Conservation (phyloP, 345 rosid species). For the Gossypium herbaceum region DNA sequence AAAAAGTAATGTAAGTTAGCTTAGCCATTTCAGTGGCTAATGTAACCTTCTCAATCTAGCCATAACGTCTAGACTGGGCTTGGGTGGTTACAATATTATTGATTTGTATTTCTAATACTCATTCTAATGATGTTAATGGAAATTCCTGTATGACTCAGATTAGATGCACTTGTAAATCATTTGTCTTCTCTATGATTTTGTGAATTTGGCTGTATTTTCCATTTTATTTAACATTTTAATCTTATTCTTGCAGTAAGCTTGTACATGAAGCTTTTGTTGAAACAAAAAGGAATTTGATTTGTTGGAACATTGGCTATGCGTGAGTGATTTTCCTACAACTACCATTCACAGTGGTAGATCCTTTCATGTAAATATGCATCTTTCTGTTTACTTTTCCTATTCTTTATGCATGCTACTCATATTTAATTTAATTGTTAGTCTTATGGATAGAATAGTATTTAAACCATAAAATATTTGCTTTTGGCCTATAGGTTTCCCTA, state of each 20-base stretch:
- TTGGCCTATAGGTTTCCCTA: neutral
- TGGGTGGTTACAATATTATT: neutral
- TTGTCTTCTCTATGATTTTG: neutral
- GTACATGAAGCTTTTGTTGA: constrained; percentile 92
- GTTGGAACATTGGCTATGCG: constrained; percentile 80
- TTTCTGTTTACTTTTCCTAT: neutral
- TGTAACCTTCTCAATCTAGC: too few relatives aligned
- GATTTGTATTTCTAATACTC: neutral
- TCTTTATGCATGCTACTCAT: neutral
- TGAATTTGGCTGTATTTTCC: neutral
- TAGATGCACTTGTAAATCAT: neutral
- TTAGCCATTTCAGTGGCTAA: too few relatives aligned
- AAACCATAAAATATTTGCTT: neutral
- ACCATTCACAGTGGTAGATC: constrained; percentile 93
- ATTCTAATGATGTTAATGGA: neutral
- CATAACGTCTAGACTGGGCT: too few relatives aligned
- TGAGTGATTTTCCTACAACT: constrained; percentile 89
- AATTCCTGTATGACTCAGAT: neutral
- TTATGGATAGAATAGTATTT: neutral
- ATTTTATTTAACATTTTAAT: constrained; percentile 5
- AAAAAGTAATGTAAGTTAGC: too few relatives aligned
- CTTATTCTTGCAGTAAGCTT: constrained; percentile 64
- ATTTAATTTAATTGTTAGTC: neutral
- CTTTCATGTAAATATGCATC: constrained; percentile 52
- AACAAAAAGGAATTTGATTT: constrained; percentile 95